Evolutionary conservation across 352 stramenopile species (phyloP).

Genomic region (Phytophthora nicotianae): DNA sequence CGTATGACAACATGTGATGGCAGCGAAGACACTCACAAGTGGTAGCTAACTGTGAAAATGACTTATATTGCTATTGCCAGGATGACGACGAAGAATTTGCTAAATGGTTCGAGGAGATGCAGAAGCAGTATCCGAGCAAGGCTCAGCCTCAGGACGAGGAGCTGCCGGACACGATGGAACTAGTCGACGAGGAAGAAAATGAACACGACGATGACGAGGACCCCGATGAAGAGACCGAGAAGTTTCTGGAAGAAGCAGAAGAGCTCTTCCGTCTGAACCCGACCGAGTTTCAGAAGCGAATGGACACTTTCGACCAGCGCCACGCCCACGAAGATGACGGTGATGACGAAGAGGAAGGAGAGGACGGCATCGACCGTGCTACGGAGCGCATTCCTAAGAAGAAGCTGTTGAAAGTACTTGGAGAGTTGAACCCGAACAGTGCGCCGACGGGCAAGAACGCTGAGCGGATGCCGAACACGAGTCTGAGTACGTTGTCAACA

Average conservation of each 20-base stretch:
- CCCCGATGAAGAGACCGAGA: constrained; percentile 58
- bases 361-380: constrained; percentile 63
- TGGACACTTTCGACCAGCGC: constrained; percentile 53
- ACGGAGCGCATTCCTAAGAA: constrained; percentile 74
- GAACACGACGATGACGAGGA: constrained; percentile 46
- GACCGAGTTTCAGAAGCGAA: constrained; percentile 67
- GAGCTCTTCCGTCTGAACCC: constrained; percentile 67
- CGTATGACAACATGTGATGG: constrained; percentile 24
- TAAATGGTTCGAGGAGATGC: constrained; percentile 56
- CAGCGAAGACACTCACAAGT: background rate
- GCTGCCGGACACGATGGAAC: constrained; percentile 35
- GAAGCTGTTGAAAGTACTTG: constrained; percentile 72
- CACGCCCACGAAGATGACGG: constrained; percentile 37
- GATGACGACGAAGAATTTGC: constrained; percentile 46
- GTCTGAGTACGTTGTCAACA: constrained; percentile 42
- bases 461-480: constrained; percentile 53
- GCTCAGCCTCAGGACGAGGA: constrained; percentile 22
- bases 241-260: constrained; percentile 77
- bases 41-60: constrained; percentile 1
- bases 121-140: constrained; percentile 41
- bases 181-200: constrained; percentile 37
- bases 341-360: constrained; percentile 38
- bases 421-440: constrained; percentile 57
- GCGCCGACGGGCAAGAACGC: constrained; percentile 44
- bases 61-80: constrained; percentile 22